phyloP scores from a whole-genome alignment of 768 basidiomycete genomes.

The Sistotremastrum niveocremeum region DNA sequence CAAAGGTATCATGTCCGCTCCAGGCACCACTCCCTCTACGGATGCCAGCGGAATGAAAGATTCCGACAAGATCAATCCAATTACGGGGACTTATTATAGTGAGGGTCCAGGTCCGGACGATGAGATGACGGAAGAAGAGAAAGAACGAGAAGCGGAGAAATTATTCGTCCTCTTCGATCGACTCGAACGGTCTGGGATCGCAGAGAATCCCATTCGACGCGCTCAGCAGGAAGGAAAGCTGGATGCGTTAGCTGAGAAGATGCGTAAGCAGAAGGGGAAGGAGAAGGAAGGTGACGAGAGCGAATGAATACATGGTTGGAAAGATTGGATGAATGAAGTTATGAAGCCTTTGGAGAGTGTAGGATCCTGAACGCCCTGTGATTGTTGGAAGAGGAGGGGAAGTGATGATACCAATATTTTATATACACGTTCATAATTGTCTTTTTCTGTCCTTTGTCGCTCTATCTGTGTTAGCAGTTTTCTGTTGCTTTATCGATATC shows the following conservation, averaged over 20 bases:
- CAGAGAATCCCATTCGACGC: slow-evolving; percentile 54
- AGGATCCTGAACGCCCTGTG: too few species aligned
- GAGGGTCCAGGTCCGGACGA: slow-evolving; percentile 20
- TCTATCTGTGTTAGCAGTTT: too few species aligned
- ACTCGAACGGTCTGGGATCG: slow-evolving; percentile 61
- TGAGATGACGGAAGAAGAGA: slow-evolving; percentile 91
- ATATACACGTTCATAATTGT: too few species aligned
- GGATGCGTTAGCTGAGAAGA: slow-evolving; percentile 3
- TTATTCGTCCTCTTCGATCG: slow-evolving; percentile 86
- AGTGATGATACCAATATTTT: too few species aligned
- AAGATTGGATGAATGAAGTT: neutral
- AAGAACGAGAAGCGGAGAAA: slow-evolving; percentile 84
- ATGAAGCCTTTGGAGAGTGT: neutral
- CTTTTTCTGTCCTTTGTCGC: too few species aligned
- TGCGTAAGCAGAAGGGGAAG: neutral
- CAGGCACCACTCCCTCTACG: slow-evolving; percentile 21
- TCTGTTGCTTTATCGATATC: too few species aligned
- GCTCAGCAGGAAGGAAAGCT: slow-evolving; percentile 41
- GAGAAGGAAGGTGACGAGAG: slow-evolving; percentile 7
- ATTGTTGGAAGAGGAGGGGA: too few species aligned
- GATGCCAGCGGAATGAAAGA: neutral
- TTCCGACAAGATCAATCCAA: slow-evolving; percentile 57
- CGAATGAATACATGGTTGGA: neutral
- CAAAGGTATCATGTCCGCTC: slow-evolving; percentile 67
- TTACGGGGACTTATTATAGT: slow-evolving; percentile 58